These are phyloP conservation scores for Cyberlindnera lachancei DNA, from an alignment of 805 yeast genomes.

Conservation along the genomic window DNA sequence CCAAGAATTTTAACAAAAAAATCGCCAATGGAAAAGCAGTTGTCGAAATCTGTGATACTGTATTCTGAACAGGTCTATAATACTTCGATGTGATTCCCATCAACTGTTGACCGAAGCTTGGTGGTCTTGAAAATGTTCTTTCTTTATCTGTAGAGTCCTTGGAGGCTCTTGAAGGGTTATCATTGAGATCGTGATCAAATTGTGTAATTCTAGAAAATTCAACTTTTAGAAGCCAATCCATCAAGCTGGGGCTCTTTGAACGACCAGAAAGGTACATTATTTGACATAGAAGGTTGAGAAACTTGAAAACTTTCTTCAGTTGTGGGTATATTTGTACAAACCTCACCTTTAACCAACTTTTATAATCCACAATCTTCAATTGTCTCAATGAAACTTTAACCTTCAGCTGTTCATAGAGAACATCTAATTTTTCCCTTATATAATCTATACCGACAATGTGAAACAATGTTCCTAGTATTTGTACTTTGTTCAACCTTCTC, in stretches of 20 bases:
- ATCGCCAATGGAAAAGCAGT: slow-evolving; percentile 73
- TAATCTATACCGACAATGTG: slow-evolving; percentile 65
- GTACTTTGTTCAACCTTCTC: slow-evolving; percentile 45
- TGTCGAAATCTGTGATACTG: slow-evolving; percentile 16
- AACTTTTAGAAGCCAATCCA: slow-evolving; percentile 54
- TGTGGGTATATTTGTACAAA: slow-evolving; percentile 60
- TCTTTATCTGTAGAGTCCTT: neutral
- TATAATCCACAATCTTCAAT: slow-evolving; percentile 20
- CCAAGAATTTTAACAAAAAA: slow-evolving; percentile 73
- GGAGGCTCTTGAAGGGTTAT: slow-evolving; percentile 3
- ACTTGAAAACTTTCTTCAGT: slow-evolving; percentile 37
- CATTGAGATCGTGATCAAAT: slow-evolving; percentile 21
- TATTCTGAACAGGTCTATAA: slow-evolving; percentile 12
- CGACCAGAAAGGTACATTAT: slow-evolving; percentile 61
- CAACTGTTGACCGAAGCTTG: slow-evolving; percentile 21
- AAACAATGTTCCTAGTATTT: slow-evolving; percentile 46
- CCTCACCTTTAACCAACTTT: slow-evolving; percentile 23
- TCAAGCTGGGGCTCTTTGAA: slow-evolving; percentile 52
- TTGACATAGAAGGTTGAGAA: slow-evolving; percentile 48
- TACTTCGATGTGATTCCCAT: slow-evolving; percentile 5
- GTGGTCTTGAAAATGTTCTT: slow-evolving; percentile 14
- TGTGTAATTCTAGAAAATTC: slow-evolving; percentile 42
- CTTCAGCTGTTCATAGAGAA: slow-evolving; percentile 51
- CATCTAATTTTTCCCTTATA: slow-evolving; percentile 58
- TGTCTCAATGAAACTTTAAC: slow-evolving; percentile 51